phyloP scores from a whole-genome alignment of 164 flowering plant genomes.

The Santalum album region DNA sequence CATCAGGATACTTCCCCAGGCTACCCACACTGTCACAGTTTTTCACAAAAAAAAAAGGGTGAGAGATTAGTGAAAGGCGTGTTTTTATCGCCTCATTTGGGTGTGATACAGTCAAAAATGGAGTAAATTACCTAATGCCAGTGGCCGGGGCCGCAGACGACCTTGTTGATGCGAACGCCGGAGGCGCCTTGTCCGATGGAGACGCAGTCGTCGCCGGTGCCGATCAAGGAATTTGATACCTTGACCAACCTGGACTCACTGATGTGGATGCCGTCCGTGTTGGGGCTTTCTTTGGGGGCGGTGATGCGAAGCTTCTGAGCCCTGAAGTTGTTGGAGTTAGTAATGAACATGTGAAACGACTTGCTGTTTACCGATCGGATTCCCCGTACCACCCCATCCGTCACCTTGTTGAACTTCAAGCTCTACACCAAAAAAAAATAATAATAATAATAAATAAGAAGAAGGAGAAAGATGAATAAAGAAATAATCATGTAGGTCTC shows the following conservation, averaged over 20 bases:
- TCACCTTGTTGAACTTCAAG: slow-evolving; percentile 22
- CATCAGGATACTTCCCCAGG: slow-evolving; percentile 37
- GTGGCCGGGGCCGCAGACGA: slow-evolving; percentile 48
- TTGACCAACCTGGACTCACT: slow-evolving; percentile 24
- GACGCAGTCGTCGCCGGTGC: slow-evolving; percentile 48
- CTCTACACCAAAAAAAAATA: slow-evolving; percentile 18
- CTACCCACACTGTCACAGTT: slow-evolving; percentile 32
- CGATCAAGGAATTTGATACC: slow-evolving; percentile 16
- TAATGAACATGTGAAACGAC: slow-evolving; percentile 31
- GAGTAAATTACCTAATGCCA: slow-evolving; percentile 36
- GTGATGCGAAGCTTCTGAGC: slow-evolving; percentile 13
- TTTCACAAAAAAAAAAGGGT: background rate
- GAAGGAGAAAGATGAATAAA: background rate
- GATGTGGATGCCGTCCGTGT: slow-evolving; percentile 48
- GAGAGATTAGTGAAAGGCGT: background rate
- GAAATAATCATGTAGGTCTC: too few species aligned
- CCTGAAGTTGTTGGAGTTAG: slow-evolving; percentile 10
- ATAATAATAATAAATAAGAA: background rate
- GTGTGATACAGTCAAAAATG: background rate
- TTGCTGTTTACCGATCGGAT: slow-evolving; percentile 31
- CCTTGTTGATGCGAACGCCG: slow-evolving; percentile 18
- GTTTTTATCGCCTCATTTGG: too few species aligned
- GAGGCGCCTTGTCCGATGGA: slow-evolving; percentile 27
- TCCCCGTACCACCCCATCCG: slow-evolving; percentile 20
- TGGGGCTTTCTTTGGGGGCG: slow-evolving; percentile 48